Evolutionary conservation across 164 flowering plant genomes (phyloP).

Genomic region (Liriodendron chinense): DNA sequence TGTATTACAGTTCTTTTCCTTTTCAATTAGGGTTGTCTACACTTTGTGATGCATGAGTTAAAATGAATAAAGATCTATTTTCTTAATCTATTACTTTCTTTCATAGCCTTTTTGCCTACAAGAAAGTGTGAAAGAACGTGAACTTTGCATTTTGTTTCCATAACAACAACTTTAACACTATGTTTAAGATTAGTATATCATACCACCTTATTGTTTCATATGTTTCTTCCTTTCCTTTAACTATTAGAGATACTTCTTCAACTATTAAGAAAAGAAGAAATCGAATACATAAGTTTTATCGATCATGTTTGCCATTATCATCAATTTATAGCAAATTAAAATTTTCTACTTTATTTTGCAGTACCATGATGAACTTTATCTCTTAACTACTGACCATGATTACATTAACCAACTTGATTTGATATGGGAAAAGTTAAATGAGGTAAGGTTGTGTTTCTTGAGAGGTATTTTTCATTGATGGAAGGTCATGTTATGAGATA

Average conservation of each 20-base stretch:
- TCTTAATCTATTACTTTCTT: slow-evolving; percentile 7
- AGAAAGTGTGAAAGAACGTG: slow-evolving; percentile 83
- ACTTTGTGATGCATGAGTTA: neutral
- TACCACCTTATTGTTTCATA: neutral
- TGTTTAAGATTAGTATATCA: slow-evolving; percentile 74
- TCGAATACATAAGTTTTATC: neutral
- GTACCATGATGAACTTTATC: slow-evolving; percentile 81
- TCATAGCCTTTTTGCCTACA: slow-evolving; percentile 80
- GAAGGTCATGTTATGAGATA: too few species aligned
- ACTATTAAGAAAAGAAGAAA: neutral
- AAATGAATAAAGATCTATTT: neutral
- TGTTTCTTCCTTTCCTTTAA: neutral
- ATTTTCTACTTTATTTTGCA: slow-evolving; percentile 29
- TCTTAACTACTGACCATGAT: slow-evolving; percentile 94
- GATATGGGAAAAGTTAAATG: slow-evolving; percentile 97
- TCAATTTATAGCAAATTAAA: neutral
- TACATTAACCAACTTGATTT: slow-evolving; percentile 87
- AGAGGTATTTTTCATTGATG: slow-evolving; percentile 4
- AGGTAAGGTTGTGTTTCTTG: slow-evolving; percentile 41
- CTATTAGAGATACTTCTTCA: neutral
- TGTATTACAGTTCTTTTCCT: neutral
- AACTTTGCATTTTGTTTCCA: slow-evolving; percentile 96
- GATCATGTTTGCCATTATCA: neutral
- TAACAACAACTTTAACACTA: slow-evolving; percentile 96
- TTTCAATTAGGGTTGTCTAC: neutral